Evolutionary conservation across 176 grass and related monocot genomes (phyloP).

Genomic region (Oryza glumipatula): DNA sequence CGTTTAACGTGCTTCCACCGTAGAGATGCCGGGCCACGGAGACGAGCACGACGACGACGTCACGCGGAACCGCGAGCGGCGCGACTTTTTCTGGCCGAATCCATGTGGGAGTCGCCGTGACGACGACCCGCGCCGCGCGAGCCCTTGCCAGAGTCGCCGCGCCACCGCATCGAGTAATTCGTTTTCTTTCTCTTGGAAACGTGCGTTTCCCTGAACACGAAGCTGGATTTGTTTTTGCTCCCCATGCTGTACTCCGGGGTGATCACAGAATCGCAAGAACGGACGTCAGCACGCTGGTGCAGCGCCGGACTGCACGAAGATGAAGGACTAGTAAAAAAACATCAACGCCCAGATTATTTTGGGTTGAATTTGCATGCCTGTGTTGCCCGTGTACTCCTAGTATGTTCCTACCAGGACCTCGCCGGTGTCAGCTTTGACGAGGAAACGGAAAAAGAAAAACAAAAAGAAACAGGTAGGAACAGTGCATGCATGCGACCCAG

Average conservation of each 20-base stretch:
- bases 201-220: not conserved
- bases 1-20: not conserved
- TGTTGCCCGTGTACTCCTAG: too few relatives aligned
- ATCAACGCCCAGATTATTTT: not conserved
- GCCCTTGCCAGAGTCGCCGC: not conserved
- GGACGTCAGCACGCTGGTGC: not conserved
- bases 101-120: conserved; percentile 28
- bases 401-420: not conserved
- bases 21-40: not conserved
- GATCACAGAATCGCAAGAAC: not conserved
- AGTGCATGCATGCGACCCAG: not conserved
- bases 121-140: not conserved
- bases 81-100: conserved; percentile 12
- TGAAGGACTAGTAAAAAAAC: not conserved
- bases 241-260: not conserved
- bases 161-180: not conserved
- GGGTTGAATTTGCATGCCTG: not conserved
- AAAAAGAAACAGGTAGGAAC: not conserved
- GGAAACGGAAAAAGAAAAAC: not conserved
- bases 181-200: not conserved
- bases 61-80: not conserved
- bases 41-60: not conserved
- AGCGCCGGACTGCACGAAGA: not conserved
- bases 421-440: conserved; percentile 5
- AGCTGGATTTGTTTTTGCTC: not conserved